Evolutionary conservation across 2,329 filamentous ascomycete genomes (phyloP), one percentile per base, ranked within the genome.

Genomic region (Colletotrichum sp.): DNA sequence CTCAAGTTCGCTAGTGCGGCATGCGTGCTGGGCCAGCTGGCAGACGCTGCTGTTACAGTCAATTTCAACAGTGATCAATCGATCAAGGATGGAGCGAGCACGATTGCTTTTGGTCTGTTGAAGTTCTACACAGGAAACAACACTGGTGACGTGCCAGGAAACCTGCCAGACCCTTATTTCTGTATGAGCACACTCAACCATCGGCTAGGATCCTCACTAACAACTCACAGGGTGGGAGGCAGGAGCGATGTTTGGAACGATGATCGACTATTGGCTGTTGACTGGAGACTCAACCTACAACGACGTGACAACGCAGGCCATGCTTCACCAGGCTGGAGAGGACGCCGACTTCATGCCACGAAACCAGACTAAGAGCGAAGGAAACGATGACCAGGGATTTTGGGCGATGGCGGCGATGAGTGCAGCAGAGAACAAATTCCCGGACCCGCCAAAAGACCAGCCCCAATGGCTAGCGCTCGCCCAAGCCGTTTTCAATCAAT

Each of bases 371-470:
- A 83, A 86, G 63, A 89, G 88, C 3, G 83, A 89, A 76, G 93
- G 93, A 77, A 95, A 95, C 83, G 94, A 95, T 77, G 94, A 95
- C 79, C 94, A 95, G 83, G 93, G 94, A 7, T 96, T 97, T 84
- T 97, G 95, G 95, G 94, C 91, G n/a, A 90, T 97, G 87, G 91
- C 95, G 2, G 94, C 93, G 75, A 94, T 97, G 88, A 90, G 91
- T 12, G 95, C 95, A 4, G 93, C 94, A 48, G 95, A 97, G 84
- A 91, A 93, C 79, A 92, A 92, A 77, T 96, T 94, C 80, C 93
- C 93, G 3, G 90, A 95, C 79, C 93, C 94, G 6, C 89, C 90
- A 0, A 78, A 86, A 0, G 90, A 89, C 73, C 82, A 92, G 69
- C 92, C 94, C 0, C 92, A 94, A 76, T 98, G 94, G 94, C 88